These are phyloP conservation scores for Cladosporium austrohemisphaericum DNA, from an alignment of 2,329 filamentous ascomycete species.

Conservation along the genomic window DNA sequence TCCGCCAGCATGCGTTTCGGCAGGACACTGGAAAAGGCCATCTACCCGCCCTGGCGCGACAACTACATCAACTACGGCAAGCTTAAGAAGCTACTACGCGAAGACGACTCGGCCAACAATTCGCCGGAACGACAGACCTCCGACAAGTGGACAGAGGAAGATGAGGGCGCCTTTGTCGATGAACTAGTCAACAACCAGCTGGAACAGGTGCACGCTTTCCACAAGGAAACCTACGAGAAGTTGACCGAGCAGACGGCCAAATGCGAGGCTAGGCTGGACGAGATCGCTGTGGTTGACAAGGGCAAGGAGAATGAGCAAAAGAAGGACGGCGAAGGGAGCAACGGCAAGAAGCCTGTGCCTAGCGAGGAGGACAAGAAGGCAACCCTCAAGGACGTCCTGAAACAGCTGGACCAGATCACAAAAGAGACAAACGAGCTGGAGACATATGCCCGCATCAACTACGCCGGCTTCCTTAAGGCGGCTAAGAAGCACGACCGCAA, in stretches of 20 bases:
- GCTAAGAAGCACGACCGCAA: conserved; percentile 99
- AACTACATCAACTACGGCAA: conserved; percentile 95
- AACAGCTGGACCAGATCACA: conserved; percentile 80
- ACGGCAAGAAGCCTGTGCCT: conserved; percentile 35
- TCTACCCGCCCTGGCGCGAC: conserved; percentile 84
- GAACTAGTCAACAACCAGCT: conserved; percentile 92
- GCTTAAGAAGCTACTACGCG: conserved; percentile 83
- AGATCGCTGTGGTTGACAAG: conserved; percentile 39
- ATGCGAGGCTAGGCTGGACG: conserved; percentile 62
- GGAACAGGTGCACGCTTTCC: conserved; percentile 90
- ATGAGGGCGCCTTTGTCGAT: conserved; percentile 90
- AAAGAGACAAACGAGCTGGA: conserved; percentile 90
- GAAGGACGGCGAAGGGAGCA: conserved; percentile 20
- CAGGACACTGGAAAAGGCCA: conserved; percentile 73
- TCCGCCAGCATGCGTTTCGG: conserved; percentile 77
- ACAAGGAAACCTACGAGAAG: conserved; percentile 74
- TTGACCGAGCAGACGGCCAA: conserved; percentile 76
- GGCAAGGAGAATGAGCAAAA: conserved; percentile 29
- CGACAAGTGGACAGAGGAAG: conserved; percentile 79
- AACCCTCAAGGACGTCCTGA: conserved; percentile 66
- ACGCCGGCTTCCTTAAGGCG: conserved; percentile 95
- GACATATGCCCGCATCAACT: conserved; percentile 94
- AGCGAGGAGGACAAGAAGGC: conserved; percentile 43
- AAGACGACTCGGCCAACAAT: conserved; percentile 56
- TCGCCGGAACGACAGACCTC: conserved; percentile 47